Base-by-base conservation (phyloP, 2,329 filamentous ascomycete genomes). In the Alternaria sp. region DNA sequence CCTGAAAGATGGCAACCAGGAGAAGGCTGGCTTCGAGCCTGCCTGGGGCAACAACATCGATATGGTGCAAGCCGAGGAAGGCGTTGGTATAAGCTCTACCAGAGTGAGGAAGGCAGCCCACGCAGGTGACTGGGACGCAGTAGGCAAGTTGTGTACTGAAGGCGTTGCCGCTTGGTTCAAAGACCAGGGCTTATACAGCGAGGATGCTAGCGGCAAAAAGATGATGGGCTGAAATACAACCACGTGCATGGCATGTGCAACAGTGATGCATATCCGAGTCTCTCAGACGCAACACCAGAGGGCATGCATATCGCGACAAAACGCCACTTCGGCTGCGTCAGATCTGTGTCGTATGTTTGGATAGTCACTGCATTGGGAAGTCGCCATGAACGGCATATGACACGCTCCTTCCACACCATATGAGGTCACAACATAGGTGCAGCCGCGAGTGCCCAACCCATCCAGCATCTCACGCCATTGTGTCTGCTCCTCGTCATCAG, bases 31-130 rank as follows among this genome's bases (percentile, higher is more conserved):
- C 0, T 89, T 87, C 2, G 81, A 82, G 69, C 79, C 67, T 41
- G 82, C 83, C 63, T 94, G 91, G 91, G 85, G 83, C 43, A 75
- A 73, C 6, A 83, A 84, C 67, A 86, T 94, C 28, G 86, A 88
- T 63, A 78, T 93, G 75, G 86, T 89, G 2, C 81, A 87, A 15
- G 86, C 84, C 0, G 80, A 79, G 15, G 82, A 80, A 2, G 84
- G 81, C 6, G 82, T 79, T 9, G 78, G 84, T 4, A 79, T 88
- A 4, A 88, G 86, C 71, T 86, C 84, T 66, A 93, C 92, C 7
- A 85, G 82, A 70, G 90, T 90, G 47, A 84, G 91, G 55, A 83
- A 85, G 30, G 86, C 88, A 6, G 86, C 87, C 2, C 83, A 82
- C 61, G 72, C 70, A 6, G 75, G 78, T 11, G 83, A 86, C 46